Evolutionary conservation across 2,329 filamentous ascomycete genomes (phyloP).

Genomic region (Lachnellula hyalina): DNA sequence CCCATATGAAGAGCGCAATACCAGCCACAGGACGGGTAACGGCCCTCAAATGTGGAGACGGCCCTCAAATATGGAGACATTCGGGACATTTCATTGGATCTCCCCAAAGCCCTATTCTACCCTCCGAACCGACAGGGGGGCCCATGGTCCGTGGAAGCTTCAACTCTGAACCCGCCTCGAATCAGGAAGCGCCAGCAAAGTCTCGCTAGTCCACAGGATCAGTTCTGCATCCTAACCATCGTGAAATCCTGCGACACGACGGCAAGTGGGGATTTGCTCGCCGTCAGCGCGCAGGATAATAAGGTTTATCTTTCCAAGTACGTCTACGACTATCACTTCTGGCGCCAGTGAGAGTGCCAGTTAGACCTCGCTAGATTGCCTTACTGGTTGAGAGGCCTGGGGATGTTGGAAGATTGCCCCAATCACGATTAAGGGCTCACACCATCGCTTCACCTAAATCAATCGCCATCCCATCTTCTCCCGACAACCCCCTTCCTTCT

Average conservation of each 20-base stretch:
- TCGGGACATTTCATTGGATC: slow-evolving; percentile 1
- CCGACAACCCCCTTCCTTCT: not conserved
- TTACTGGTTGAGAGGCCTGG: slow-evolving; percentile 15
- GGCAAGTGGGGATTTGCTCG: not conserved
- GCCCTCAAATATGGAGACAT: slow-evolving; percentile 8
- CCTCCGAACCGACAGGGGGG: no score
- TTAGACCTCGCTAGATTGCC: slow-evolving; percentile 15
- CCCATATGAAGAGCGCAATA: not conserved
- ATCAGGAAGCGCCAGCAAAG: slow-evolving; percentile 21
- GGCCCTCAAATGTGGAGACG: slow-evolving; percentile 8
- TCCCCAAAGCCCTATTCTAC: not conserved
- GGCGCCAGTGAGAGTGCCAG: slow-evolving; percentile 9
- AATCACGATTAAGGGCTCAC: slow-evolving; percentile 21
- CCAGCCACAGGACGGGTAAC: slow-evolving; percentile 1
- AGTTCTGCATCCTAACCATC: not conserved
- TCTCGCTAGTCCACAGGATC: not conserved
- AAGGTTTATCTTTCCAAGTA: not conserved
- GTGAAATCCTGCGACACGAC: slow-evolving; percentile 10
- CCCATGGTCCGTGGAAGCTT: not conserved
- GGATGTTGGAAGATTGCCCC: slow-evolving; percentile 11
- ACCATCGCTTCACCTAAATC: slow-evolving; percentile 10
- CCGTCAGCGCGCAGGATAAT: not conserved
- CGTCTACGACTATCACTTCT: slow-evolving; percentile 2
- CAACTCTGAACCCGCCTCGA: slow-evolving; percentile 11
- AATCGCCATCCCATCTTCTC: not conserved